phyloP scores from a whole-genome alignment of 2,329 filamentous ascomycete species.

The Claviceps paspali region DNA sequence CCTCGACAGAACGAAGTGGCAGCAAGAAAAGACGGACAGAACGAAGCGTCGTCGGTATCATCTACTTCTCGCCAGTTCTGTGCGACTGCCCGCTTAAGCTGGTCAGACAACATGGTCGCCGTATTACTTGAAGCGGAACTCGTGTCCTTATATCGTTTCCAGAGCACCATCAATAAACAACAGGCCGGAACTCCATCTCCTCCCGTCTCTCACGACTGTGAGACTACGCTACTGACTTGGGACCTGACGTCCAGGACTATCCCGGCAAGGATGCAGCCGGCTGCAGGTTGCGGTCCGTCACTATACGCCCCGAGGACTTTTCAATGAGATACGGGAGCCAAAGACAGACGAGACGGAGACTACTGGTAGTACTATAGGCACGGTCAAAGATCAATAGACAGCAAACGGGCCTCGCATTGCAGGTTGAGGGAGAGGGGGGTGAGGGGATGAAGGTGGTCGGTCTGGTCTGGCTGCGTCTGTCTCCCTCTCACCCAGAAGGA shows the following conservation, averaged over 20 bases:
- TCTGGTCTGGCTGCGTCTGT: too few relatives aligned
- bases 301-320: neutral
- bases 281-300: neutral
- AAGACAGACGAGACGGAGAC: too few relatives aligned
- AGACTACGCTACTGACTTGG: neutral
- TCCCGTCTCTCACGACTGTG: neutral
- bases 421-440: neutral
- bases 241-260: neutral
- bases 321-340: neutral
- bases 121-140: conserved; percentile 2
- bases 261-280: neutral
- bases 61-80: neutral
- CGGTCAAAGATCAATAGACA: neutral
- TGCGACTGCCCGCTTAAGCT: conserved; percentile 1
- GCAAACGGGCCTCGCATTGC: conserved; percentile 2
- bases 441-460: too few relatives aligned
- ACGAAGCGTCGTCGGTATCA: neutral
- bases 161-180: neutral
- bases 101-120: neutral
- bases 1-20: neutral
- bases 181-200: neutral
- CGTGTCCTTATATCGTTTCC: conserved; percentile 1
- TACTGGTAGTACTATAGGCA: neutral
- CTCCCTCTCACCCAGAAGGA: too few relatives aligned
- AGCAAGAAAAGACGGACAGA: neutral